Percentiles rank a stretch among this genome's conserved stretches.
Evolutionary conservation across 306 rosid species (phyloP).

Genomic region (Malus asiatica): DNA sequence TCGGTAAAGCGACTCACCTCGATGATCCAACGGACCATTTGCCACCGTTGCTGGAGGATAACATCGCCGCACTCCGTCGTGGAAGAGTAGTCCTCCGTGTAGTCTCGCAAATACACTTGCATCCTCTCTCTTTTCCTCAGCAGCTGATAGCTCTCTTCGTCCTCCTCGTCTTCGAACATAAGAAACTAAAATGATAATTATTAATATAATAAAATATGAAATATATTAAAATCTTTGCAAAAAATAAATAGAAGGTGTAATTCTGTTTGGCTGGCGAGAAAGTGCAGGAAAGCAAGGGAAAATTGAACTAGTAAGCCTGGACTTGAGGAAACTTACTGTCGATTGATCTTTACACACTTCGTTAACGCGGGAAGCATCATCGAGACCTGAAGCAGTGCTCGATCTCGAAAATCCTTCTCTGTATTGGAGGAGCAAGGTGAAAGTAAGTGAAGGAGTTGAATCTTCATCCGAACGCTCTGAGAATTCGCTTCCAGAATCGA

Average conservation of each 20-base stretch:
- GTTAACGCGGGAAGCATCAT: slow-evolving; percentile 10
- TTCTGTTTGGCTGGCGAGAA: neutral
- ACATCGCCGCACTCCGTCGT: slow-evolving; percentile 45
- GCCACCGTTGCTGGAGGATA: slow-evolving; percentile 55
- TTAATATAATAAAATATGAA: no score
- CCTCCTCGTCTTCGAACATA: slow-evolving; percentile 50
- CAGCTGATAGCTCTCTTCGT: slow-evolving; percentile 67
- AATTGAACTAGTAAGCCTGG: neutral
- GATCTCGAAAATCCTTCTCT: slow-evolving; percentile 41
- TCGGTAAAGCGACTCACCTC: slow-evolving; percentile 37
- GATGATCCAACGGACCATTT: slow-evolving; percentile 75
- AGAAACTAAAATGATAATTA: slow-evolving; percentile 24
- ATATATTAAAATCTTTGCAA: neutral
- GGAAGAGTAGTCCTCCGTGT: slow-evolving; percentile 39
- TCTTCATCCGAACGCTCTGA: slow-evolving; percentile 58
- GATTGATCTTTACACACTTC: slow-evolving; percentile 32
- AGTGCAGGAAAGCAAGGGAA: neutral
- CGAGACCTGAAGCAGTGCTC: slow-evolving; percentile 10
- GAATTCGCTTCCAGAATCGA: slow-evolving; percentile 82
- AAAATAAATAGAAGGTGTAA: neutral
- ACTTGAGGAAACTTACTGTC: slow-evolving; percentile 31
- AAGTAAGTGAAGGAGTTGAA: slow-evolving; percentile 58
- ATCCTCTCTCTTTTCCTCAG: slow-evolving; percentile 62
- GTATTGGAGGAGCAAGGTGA: slow-evolving; percentile 45
- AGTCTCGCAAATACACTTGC: slow-evolving; percentile 39